Evolutionary conservation across 2,329 filamentous ascomycete species (phyloP).

Genomic region (Pseudocercospora fijiensis): DNA sequence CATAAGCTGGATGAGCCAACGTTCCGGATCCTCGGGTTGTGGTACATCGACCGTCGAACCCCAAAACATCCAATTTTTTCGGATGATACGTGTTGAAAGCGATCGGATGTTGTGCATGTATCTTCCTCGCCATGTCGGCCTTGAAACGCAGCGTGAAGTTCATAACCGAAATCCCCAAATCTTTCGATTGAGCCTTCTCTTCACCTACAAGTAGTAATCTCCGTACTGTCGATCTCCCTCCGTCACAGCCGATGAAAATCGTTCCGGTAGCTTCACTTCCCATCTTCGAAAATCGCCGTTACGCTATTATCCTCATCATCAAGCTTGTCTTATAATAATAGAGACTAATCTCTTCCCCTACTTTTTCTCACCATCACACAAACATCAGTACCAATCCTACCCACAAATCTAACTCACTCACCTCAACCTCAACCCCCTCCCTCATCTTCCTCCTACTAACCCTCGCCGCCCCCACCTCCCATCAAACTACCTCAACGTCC

Average conservation of each 20-base stretch:
- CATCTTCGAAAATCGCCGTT: constrained; percentile 24
- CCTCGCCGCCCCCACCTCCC: constrained; percentile 19
- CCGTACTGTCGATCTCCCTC: constrained; percentile 19
- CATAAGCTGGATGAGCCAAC: constrained; percentile 18
- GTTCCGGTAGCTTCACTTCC: constrained; percentile 11
- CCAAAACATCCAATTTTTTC: constrained; percentile 14
- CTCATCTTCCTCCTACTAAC: constrained; percentile 22
- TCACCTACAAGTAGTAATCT: constrained; percentile 19
- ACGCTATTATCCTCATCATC: constrained; percentile 9
- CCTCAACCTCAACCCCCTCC: constrained; percentile 23
- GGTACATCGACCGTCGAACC: constrained; percentile 9
- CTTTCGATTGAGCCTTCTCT: constrained; percentile 9
- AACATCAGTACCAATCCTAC: no score
- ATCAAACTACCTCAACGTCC: constrained; percentile 14
- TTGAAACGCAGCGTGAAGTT: constrained; percentile 20
- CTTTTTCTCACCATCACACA: no score
- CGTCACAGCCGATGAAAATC: constrained; percentile 24
- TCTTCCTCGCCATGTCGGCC: constrained; percentile 1
- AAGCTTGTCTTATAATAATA: constrained; percentile 11
- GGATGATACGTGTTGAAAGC: constrained; percentile 18
- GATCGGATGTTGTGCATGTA: constrained; percentile 18
- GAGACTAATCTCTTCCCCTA: constrained; percentile 17
- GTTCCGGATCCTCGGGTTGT: constrained; percentile 8
- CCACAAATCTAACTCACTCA: constrained; percentile 8
- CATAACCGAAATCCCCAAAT: constrained; percentile 16